Conservation (phyloP, 345 rosid species). For the Heritiera fomes region DNA sequence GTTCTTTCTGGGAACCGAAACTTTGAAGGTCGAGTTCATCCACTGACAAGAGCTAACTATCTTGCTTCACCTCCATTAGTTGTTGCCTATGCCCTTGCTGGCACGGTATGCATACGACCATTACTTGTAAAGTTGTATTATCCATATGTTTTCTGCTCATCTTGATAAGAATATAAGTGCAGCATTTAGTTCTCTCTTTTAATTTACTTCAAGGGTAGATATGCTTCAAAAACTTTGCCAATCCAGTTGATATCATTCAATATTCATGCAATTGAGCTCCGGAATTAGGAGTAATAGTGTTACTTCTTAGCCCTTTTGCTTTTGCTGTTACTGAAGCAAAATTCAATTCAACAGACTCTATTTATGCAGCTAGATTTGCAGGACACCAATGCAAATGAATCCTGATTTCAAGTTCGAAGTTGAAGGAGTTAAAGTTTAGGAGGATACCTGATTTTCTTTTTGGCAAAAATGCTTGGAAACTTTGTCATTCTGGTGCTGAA, state of each 20-base stretch:
- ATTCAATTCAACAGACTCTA: too few relatives aligned
- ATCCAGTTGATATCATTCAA: background rate
- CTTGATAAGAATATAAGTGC: background rate
- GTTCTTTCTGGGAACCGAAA: conserved; percentile 87
- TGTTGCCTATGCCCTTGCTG: conserved; percentile 91
- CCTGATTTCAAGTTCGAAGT: background rate
- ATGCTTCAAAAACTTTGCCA: background rate
- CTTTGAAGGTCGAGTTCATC: conserved; percentile 89
- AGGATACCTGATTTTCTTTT: background rate
- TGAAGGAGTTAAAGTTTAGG: background rate
- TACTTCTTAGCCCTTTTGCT: background rate
- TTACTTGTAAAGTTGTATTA: background rate
- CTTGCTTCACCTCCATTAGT: conserved; percentile 91
- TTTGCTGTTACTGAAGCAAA: too few relatives aligned
- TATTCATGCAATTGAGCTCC: background rate
- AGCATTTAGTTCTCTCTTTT: too few relatives aligned
- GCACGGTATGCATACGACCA: conserved; percentile 47
- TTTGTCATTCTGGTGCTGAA: background rate
- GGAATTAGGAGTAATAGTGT: background rate
- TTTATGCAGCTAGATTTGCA: background rate
- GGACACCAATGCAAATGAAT: background rate
- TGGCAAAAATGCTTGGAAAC: background rate
- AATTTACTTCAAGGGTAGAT: background rate
- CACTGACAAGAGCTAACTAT: conserved; percentile 81
- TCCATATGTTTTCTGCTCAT: background rate